Evolutionary conservation across 768 basidiomycete species (phyloP), one percentile per base, ranked within the genome.

Genomic region (Suillus tomentosus): DNA sequence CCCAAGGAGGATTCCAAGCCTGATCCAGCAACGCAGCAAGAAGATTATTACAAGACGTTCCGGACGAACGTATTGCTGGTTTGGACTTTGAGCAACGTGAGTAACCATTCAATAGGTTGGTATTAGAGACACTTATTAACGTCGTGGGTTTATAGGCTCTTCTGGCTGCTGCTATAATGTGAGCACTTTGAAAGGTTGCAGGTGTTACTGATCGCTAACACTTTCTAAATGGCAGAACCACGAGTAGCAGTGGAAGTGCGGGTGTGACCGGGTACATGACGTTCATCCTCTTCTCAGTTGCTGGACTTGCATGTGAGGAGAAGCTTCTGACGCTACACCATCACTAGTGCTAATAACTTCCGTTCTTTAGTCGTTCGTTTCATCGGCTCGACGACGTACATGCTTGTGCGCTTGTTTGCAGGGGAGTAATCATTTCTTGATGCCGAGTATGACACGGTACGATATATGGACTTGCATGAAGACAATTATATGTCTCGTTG

Each of bases 41-140:
- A 95, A 73, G 94, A 96, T 79, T 94, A 91, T 76, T 96, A 96
- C 74, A 82, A 90, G 67, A 85, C 84, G 8, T 96, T 98, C 76
- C 83, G 96, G 66, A 99, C 96, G 2, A 96, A 96, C 37, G 84
- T 96, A 9, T 75, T 98, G 68, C 79, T 98, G 65, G 85, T 88
- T 8, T 99, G 95, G 95, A 91, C 91, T 10, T 77, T 98, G 72
- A 88, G 89, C 54, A 97, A 97, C 76, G 90, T 91, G 37, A 22
- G 72, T 74, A 22, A 37, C 74, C 60, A 65, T n/a, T n/a, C n/a
- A 27, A 59, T 58, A 57, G 7, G n/a, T n/a, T 42, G 27, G n/a
- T 57, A 39, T 59, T 9, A 3, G 54, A 17, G 14, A 6, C 5
- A 3, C 19, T 53, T 53, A 24, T 65, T 69, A 42, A 71, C 5